Evolutionary conservation across 2,329 filamentous ascomycete species (phyloP), one percentile per base, ranked within the genome.

Genomic region (Paraconiothyrium brasiliense): DNA sequence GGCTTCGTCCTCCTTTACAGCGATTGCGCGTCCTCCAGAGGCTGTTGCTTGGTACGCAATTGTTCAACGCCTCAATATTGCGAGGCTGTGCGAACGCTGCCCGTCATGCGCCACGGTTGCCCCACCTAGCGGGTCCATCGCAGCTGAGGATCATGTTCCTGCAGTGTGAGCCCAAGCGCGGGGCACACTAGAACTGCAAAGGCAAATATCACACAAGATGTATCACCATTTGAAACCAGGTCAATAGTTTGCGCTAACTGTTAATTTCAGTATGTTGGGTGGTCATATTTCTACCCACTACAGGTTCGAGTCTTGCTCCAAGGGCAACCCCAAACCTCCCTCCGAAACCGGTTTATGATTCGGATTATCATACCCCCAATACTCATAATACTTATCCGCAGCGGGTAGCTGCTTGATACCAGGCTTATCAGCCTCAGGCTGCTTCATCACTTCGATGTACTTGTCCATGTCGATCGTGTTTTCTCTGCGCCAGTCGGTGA

Each of bases 391-490:
- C 49, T 66, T 58, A 54, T 67, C 63, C 27, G 63, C 61, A 41
- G 65, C 65, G 3, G 65, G 65, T 2, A 54, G 52, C 52, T 67
- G 61, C 46, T 67, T 66, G 22, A 66, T 62, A 11, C 61, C 58
- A 14, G 57, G 59, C 55, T 66, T 63, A n/a, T 58, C 50, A 3
- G 34, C 50, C 34, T 64, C 58, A 8, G 54, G 54, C 59, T 61
- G 58, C 37, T 61, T 58, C 65, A 67, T 67, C 20, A 64, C 63
- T 35, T 64, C 57, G 13, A 67, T 59, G 52, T 66, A 64, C 35
- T 66, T 66, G 46, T 66, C 66, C 66, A 68, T 66, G 27, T 68
- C 63, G 24, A 68, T 63, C 1, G 61, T 66, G 43, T 66, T 64
- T 11, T 50, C 56, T 47, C 57, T 61, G 22, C 65, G 50, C 60